Evolutionary conservation across 495 filamentous ascomycete genomes (phyloP).

Genomic region (Podospora anserina): DNA sequence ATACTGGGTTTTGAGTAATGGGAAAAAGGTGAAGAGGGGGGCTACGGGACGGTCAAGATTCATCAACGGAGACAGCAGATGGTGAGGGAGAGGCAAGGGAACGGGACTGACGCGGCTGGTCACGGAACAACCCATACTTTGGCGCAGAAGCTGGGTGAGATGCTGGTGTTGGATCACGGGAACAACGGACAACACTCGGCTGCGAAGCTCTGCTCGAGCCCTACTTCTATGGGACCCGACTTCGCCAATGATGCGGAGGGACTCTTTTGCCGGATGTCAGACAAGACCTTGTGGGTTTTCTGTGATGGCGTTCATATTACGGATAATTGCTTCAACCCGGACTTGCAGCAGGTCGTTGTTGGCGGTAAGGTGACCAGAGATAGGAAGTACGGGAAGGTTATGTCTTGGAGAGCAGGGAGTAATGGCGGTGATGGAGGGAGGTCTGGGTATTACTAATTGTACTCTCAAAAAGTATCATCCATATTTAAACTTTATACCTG

Average conservation of each 20-base stretch:
- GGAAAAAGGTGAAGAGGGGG: slow-evolving; percentile 12
- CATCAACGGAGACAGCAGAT: not conserved
- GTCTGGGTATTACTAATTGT: not conserved
- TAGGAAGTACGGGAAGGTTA: slow-evolving; percentile 6
- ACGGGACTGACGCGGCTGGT: not conserved
- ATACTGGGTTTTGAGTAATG: slow-evolving; percentile 3
- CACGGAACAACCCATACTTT: not conserved
- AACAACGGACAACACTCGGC: slow-evolving; percentile 24
- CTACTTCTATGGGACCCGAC: slow-evolving; percentile 32
- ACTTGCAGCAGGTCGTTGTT: not conserved
- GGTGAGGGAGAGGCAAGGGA: not conserved
- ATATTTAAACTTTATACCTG: no score
- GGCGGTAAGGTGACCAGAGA: not conserved
- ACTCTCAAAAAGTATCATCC: no score
- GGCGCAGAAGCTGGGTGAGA: slow-evolving; percentile 13
- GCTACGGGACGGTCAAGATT: not conserved
- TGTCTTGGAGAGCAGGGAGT: not conserved
- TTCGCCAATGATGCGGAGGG: slow-evolving; percentile 25
- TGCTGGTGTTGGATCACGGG: slow-evolving; percentile 22
- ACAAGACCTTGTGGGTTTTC: slow-evolving; percentile 25
- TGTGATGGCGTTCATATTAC: not conserved
- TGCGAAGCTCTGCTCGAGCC: slow-evolving; percentile 27
- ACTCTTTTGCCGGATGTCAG: slow-evolving; percentile 35
- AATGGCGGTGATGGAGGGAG: not conserved
- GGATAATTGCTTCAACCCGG: slow-evolving; percentile 10